Percentiles rank a stretch among this genome's conserved stretches.
Conservation (phyloP, 2,329 filamentous ascomycete genomes). For the Fusarium devonianum region DNA sequence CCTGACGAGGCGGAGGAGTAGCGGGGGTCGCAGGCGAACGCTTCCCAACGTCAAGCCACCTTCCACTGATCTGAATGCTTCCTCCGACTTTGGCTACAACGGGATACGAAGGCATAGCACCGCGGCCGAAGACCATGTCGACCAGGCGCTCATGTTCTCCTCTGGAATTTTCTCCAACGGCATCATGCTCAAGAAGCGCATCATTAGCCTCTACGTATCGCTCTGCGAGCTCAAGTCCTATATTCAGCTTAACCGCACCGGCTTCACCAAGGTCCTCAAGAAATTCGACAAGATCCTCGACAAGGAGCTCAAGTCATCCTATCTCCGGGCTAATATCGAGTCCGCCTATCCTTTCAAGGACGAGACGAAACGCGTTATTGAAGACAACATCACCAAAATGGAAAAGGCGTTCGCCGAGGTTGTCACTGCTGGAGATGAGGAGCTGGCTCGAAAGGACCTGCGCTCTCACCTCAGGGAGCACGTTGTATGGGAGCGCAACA, state of each 20-base stretch:
- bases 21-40: conserved; percentile 50
- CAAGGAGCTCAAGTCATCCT: conserved; percentile 77
- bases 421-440: conserved; percentile 81
- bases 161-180: conserved; percentile 70
- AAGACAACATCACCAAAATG: conserved; percentile 75
- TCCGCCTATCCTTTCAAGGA: conserved; percentile 82
- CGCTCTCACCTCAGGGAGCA: conserved; percentile 92
- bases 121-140: conserved; percentile 79
- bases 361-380: conserved; percentile 73
- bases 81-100: conserved; percentile 65
- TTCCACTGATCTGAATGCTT: conserved; percentile 65
- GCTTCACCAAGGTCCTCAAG: conserved; percentile 95
- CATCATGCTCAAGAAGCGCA: conserved; percentile 91
- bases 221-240: conserved; percentile 96
- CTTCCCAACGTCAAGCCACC: conserved; percentile 48
- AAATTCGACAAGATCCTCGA: conserved; percentile 98
- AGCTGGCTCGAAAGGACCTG: conserved; percentile 81
- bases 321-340: conserved; percentile 77
- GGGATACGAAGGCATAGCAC: conserved; percentile 66
- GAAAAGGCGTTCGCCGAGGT: conserved; percentile 83
- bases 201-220: conserved; percentile 86
- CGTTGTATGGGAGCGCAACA: conserved; percentile 98
- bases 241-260: conserved; percentile 93
- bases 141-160: conserved; percentile 71
- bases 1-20: conserved; percentile 55